Evolutionary conservation across 805 yeast species (phyloP).

Genomic region (Candida qinlingensis): DNA sequence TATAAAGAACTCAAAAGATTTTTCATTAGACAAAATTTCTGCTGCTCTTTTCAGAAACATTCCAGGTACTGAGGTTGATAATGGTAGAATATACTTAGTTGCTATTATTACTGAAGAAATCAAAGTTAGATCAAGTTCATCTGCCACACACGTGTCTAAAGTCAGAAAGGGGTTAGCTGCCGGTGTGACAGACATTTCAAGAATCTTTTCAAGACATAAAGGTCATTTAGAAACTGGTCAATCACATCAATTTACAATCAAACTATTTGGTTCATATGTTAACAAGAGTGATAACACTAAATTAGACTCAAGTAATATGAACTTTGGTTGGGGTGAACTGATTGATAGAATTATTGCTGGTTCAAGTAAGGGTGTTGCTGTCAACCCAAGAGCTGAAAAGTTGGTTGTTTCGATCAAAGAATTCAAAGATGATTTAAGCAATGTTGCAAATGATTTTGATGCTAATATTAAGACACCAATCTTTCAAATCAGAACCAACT

Average conservation of each 20-base stretch:
- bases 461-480: slow-evolving; percentile 44
- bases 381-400: slow-evolving; percentile 74
- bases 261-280: slow-evolving; percentile 66
- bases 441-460: slow-evolving; percentile 28
- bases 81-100: slow-evolving; percentile 66
- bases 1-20: slow-evolving; percentile 51
- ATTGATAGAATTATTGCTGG: slow-evolving; percentile 75
- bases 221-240: slow-evolving; percentile 58
- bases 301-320: slow-evolving; percentile 34
- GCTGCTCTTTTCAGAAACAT: slow-evolving; percentile 78
- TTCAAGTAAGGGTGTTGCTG: slow-evolving; percentile 68
- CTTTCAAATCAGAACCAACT: slow-evolving; percentile 58
- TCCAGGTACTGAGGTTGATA: slow-evolving; percentile 59
- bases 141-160: slow-evolving; percentile 23
- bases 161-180: slow-evolving; percentile 81
- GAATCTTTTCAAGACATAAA: slow-evolving; percentile 63
- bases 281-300: slow-evolving; percentile 31
- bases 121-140: slow-evolving; percentile 29
- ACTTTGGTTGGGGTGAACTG: slow-evolving; percentile 87
- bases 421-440: slow-evolving; percentile 42
- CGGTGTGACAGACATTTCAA: slow-evolving; percentile 80
- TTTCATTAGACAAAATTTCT: slow-evolving; percentile 60
- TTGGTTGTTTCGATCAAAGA: slow-evolving; percentile 70
- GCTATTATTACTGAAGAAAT: slow-evolving; percentile 72
- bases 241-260: slow-evolving; percentile 65